Conservation (phyloP, 805 yeast species). For the Candida vaughaniae region DNA sequence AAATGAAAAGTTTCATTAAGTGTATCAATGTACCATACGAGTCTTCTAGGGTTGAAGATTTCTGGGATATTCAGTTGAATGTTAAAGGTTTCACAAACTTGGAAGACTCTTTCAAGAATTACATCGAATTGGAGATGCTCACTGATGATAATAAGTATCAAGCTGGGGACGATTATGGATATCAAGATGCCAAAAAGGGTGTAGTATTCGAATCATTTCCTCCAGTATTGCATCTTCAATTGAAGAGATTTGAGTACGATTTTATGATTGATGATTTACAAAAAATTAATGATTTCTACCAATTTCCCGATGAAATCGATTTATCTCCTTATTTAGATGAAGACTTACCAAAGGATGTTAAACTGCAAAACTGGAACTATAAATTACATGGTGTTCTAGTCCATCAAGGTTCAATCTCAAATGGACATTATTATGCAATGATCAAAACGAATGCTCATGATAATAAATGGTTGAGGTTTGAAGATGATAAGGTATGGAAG, state of each 20-base stretch:
- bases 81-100: constrained; percentile 79
- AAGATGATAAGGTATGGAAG: constrained; percentile 90
- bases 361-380: constrained; percentile 68
- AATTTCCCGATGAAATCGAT: constrained; percentile 82
- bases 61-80: constrained; percentile 96
- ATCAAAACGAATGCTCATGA: constrained; percentile 72
- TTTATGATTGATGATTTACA: constrained; percentile 84
- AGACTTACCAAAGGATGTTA: constrained; percentile 38
- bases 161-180: constrained; percentile 79
- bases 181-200: constrained; percentile 96
- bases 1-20: constrained; percentile 91
- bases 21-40: constrained; percentile 93
- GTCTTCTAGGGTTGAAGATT: constrained; percentile 87
- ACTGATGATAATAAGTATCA: constrained; percentile 95
- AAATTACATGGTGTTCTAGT: constrained; percentile 91
- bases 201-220: constrained; percentile 91
- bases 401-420: constrained; percentile 92
- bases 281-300: constrained; percentile 89
- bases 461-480: constrained; percentile 82
- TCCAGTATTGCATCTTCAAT: constrained; percentile 87
- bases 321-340: constrained; percentile 75
- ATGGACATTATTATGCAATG: constrained; percentile 96
- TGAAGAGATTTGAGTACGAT: constrained; percentile 93
- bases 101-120: constrained; percentile 76
- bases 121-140: constrained; percentile 82